Evolutionary conservation across 192 early-diverging fungal genomes (phyloP).

Genomic region (Entomortierella parvispora): DNA sequence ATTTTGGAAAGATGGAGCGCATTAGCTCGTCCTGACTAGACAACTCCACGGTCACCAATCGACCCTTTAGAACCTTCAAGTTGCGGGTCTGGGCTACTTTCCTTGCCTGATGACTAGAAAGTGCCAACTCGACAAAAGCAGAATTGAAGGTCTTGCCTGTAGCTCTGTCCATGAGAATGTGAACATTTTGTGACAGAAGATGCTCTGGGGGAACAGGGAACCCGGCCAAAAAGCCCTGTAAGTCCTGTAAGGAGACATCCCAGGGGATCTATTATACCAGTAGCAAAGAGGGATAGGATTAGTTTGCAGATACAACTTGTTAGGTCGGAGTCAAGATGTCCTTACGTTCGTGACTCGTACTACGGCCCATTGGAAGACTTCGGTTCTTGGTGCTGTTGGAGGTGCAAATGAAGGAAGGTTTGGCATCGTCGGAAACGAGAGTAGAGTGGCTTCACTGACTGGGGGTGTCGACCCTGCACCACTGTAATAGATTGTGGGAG

Average conservation of each 20-base stretch:
- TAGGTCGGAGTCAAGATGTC: too few relatives aligned
- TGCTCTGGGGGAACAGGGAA: slow-evolving; percentile 53
- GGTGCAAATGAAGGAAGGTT: slow-evolving; percentile 29
- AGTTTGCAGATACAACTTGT: not conserved
- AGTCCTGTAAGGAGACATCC: slow-evolving; percentile 67
- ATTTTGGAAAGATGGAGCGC: slow-evolving; percentile 65
- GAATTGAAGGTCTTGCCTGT: slow-evolving; percentile 80
- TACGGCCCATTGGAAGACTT: slow-evolving; percentile 42
- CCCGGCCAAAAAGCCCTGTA: slow-evolving; percentile 56
- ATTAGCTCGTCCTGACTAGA: slow-evolving; percentile 68
- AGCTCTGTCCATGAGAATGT: slow-evolving; percentile 60
- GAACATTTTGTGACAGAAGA: slow-evolving; percentile 59
- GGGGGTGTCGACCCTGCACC: not conserved
- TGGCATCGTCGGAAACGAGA: slow-evolving; percentile 18
- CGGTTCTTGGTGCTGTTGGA: slow-evolving; percentile 15
- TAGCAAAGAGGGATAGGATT: not conserved
- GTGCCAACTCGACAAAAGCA: slow-evolving; percentile 70
- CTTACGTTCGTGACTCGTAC: slow-evolving; percentile 43
- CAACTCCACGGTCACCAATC: slow-evolving; percentile 60
- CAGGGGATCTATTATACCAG: slow-evolving; percentile 65
- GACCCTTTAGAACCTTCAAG: slow-evolving; percentile 68
- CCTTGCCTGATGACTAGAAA: slow-evolving; percentile 59
- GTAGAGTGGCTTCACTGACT: not conserved
- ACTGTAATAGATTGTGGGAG: not conserved
- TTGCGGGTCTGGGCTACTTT: slow-evolving; percentile 65